Conservation (phyloP, 192 early-diverging fungal species). For the Globomyces pollinis-pini region DNA sequence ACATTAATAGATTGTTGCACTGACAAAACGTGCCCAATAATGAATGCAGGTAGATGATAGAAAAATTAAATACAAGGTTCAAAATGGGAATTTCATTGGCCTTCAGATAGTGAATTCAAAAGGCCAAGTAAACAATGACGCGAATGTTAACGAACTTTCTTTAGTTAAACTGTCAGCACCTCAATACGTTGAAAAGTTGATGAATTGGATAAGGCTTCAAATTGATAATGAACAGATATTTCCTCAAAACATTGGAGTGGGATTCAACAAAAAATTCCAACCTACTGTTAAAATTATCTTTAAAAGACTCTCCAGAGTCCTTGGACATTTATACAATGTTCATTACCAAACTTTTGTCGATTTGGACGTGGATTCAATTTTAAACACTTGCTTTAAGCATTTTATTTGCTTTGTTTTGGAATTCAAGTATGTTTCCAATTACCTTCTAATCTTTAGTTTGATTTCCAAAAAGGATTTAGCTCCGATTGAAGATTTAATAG, state of each 20-base stretch:
- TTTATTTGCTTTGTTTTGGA: slow-evolving; percentile 86
- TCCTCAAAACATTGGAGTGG: slow-evolving; percentile 67
- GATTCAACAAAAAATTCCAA: slow-evolving; percentile 71
- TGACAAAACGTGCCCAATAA: slow-evolving; percentile 74
- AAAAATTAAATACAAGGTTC: too few relatives aligned
- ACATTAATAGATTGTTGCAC: slow-evolving; percentile 75
- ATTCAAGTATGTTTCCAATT: slow-evolving; percentile 75
- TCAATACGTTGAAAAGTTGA: slow-evolving; percentile 79
- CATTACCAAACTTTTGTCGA: slow-evolving; percentile 71
- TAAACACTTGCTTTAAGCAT: slow-evolving; percentile 93
- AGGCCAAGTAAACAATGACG: slow-evolving; percentile 55
- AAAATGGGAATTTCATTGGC: slow-evolving; percentile 83
- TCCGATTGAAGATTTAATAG: too few relatives aligned
- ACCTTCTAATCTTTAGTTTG: too few relatives aligned
- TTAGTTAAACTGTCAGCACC: slow-evolving; percentile 73
- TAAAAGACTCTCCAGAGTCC: slow-evolving; percentile 82
- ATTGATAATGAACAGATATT: slow-evolving; percentile 84
- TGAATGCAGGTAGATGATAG: slow-evolving; percentile 89
- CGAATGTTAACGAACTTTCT: too few relatives aligned
- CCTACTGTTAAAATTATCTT: slow-evolving; percentile 65
- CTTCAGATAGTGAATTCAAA: slow-evolving; percentile 70
- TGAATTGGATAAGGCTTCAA: slow-evolving; percentile 68
- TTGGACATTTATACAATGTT: slow-evolving; percentile 87
- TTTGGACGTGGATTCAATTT: slow-evolving; percentile 75
- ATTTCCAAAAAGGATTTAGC: too few relatives aligned